phyloP scores from a whole-genome alignment of 2,329 filamentous ascomycete genomes.

The Fusarium subglutinans region DNA sequence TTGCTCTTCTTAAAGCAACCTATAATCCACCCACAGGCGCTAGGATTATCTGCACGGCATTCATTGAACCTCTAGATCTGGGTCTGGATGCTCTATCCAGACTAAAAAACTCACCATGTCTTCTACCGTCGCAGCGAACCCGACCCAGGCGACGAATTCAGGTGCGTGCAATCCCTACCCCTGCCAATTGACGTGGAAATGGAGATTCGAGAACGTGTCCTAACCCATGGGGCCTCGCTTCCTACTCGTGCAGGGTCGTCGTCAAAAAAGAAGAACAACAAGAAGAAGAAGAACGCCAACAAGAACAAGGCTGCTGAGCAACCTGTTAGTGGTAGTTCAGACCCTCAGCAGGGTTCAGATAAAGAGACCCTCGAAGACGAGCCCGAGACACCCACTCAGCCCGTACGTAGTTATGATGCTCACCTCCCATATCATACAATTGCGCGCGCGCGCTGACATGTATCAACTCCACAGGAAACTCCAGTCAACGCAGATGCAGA shows the following conservation, averaged over 20 bases:
- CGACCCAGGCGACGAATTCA: conserved; percentile 49
- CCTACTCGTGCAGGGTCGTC: conserved; percentile 47
- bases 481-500: conserved; percentile 37
- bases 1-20: conserved; percentile 23
- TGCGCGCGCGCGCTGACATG: conserved; percentile 37
- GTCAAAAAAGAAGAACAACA: conserved; percentile 66
- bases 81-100: conserved; percentile 34
- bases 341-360: conserved; percentile 48
- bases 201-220: conserved; percentile 44
- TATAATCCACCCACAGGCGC: conserved; percentile 9
- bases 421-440: conserved; percentile 17
- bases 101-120: conserved; percentile 49
- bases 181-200: conserved; percentile 35
- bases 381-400: conserved; percentile 51
- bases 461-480: conserved; percentile 41
- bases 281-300: conserved; percentile 66
- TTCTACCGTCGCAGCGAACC: conserved; percentile 49
- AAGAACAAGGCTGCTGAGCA: conserved; percentile 56
- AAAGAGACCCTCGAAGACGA: conserved; percentile 57
- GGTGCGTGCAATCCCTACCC: conserved; percentile 46
- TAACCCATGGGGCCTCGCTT: conserved; percentile 41
- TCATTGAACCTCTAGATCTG: conserved; percentile 21
- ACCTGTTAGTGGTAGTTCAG: conserved; percentile 47
- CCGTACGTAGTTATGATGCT: conserved; percentile 41
- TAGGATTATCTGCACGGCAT: conserved; percentile 26